Percentiles rank a stretch among this genome's conserved stretches.
Conservation (phyloP, 2,329 filamentous ascomycete species). For the Pseudogymnoascus sp. region DNA sequence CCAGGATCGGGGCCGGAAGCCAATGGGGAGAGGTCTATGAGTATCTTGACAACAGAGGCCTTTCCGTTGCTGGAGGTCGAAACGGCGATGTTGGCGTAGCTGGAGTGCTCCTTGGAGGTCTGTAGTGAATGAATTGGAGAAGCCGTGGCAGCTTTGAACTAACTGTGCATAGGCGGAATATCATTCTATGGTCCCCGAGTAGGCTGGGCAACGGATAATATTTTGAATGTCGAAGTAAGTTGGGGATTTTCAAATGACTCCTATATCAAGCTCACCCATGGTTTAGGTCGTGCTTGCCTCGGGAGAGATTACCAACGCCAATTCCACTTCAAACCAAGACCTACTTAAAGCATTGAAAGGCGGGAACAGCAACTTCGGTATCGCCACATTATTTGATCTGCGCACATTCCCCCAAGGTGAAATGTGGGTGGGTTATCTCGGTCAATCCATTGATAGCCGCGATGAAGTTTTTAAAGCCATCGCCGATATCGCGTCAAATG, state of each 20-base stretch:
- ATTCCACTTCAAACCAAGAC: slow-evolving; percentile 36
- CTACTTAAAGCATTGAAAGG: slow-evolving; percentile 48
- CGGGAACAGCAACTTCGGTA: slow-evolving; percentile 50
- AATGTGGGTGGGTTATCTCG: slow-evolving; percentile 11
- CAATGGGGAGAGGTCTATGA: slow-evolving; percentile 12
- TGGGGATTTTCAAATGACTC: not conserved
- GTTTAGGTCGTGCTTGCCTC: slow-evolving; percentile 42
- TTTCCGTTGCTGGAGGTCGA: slow-evolving; percentile 13
- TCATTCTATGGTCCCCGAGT: slow-evolving; percentile 2
- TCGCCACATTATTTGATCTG: slow-evolving; percentile 39
- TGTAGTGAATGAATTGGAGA: not conserved
- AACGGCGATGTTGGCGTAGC: slow-evolving; percentile 12
- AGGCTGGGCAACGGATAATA: slow-evolving; percentile 11
- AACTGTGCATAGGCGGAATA: slow-evolving; percentile 5
- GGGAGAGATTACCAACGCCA: slow-evolving; percentile 41
- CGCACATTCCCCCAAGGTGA: slow-evolving; percentile 16
- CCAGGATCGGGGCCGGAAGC: not conserved
- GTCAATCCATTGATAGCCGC: not conserved
- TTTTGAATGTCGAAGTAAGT: slow-evolving; percentile 10
- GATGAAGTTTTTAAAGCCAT: slow-evolving; percentile 9
- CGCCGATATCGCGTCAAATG: slow-evolving; percentile 10
- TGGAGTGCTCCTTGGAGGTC: slow-evolving; percentile 14
- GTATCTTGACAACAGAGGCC: slow-evolving; percentile 6
- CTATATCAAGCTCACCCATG: not conserved
- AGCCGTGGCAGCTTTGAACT: not conserved